These are phyloP conservation scores for Lodderomyces metapsilosis DNA, from an alignment of 1,139 yeast species.

Conservation along the genomic window DNA sequence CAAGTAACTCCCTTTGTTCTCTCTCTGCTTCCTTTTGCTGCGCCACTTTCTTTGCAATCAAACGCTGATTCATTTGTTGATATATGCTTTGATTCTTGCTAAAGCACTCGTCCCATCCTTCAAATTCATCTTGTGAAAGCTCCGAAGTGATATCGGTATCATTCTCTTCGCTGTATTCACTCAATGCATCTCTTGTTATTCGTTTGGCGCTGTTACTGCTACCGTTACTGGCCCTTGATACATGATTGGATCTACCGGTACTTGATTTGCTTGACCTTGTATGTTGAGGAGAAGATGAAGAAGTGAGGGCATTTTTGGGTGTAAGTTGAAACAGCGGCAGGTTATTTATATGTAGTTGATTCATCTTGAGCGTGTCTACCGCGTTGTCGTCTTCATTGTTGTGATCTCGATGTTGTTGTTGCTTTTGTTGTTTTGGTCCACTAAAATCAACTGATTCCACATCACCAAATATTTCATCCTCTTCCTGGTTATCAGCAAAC, in stretches of 20 bases:
- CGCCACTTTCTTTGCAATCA: slow-evolving; percentile 25
- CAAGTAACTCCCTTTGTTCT: slow-evolving; percentile 32
- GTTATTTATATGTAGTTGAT: slow-evolving; percentile 10
- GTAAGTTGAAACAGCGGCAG: slow-evolving; percentile 14
- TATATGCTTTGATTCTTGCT: slow-evolving; percentile 36
- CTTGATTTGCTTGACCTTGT: slow-evolving; percentile 5
- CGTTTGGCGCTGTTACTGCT: slow-evolving; percentile 9
- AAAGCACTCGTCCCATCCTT: slow-evolving; percentile 40
- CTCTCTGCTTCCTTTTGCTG: slow-evolving; percentile 34
- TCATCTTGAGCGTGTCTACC: slow-evolving; percentile 9
- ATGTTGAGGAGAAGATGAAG: slow-evolving; percentile 7
- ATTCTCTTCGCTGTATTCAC: slow-evolving; percentile 41
- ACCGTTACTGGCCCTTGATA: neutral
- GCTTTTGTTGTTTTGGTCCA: neutral
- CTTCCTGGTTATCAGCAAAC: slow-evolving; percentile 18
- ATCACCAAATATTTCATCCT: slow-evolving; percentile 34
- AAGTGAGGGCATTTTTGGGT: slow-evolving; percentile 11
- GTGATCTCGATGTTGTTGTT: slow-evolving; percentile 17
- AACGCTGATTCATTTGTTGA: slow-evolving; percentile 20
- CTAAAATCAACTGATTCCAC: slow-evolving; percentile 19
- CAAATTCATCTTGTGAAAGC: slow-evolving; percentile 42
- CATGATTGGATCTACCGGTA: neutral
- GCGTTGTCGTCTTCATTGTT: slow-evolving; percentile 2
- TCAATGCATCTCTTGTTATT: slow-evolving; percentile 21
- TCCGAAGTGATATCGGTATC: slow-evolving; percentile 44